Evolutionary conservation across 805 yeast species (phyloP), one percentile per base, ranked within the genome.

Genomic region (Yarrowia osloensis): DNA sequence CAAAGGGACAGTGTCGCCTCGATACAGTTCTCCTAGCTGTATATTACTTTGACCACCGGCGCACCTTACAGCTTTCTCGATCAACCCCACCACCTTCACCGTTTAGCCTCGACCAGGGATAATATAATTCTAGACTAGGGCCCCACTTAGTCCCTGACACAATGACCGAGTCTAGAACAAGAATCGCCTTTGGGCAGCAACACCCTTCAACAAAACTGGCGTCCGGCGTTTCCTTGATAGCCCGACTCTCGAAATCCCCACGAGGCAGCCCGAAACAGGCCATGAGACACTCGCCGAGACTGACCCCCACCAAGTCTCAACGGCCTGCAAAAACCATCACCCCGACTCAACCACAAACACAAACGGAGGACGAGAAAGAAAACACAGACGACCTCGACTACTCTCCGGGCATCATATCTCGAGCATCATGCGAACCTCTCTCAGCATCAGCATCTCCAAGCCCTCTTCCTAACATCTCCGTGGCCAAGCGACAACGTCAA

Each of bases 401-500:
- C 37, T 57, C 63, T 5, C 63, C 63, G 15, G 15, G 35, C 35
- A 22, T 19, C 9, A 33, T 17, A 4, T 19, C 35, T 19, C 35
- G 49, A 28, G 35, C 49, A 26, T 57, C 63, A 13, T 57, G 49
- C 37, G 49, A 57, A 13, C 62, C 62, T 24, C 63, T 57, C 12
- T 40, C 63, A 4, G 47, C 63, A 26, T 57, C 63, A 28, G 63
- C 63, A 26, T 39, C 63, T 26, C 63, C 63, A 5, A 39, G 49
- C 29, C 63, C 63, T 15, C 37, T 57, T 5, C 63, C 63, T n/a
- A 57, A n/a, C 21, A 26, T 57, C 26, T 21, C 63, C 3, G 63
- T 57, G 17, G 63, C 49, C 26, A 57, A 57, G 26, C 40, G 63
- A 39, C 63, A 57, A n/a, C 47, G 63, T 2, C 49, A 39, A 22